These are phyloP conservation scores for Hymenotorrendiella dingleyae DNA, from an alignment of 2,329 filamentous ascomycete genomes.

Conservation along the genomic window DNA sequence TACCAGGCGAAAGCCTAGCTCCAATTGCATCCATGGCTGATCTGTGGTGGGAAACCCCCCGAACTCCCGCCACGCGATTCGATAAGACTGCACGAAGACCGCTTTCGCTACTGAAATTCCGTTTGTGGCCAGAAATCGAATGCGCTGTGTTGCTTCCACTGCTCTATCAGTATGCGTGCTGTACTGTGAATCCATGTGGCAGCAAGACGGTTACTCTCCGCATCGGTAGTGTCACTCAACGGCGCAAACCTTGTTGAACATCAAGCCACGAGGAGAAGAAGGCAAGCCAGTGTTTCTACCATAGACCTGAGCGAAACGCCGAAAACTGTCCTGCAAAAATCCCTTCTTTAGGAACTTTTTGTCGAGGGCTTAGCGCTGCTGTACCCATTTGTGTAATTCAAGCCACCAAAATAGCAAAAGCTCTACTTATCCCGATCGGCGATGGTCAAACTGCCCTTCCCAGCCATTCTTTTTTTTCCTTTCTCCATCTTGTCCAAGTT, in stretches of 20 bases:
- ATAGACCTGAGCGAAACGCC: background rate
- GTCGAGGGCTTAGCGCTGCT: background rate
- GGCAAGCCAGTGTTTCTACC: conserved; percentile 3
- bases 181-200: conserved; percentile 1
- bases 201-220: background rate
- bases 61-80: too few species aligned
- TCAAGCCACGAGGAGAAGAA: conserved; percentile 3
- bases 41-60: background rate
- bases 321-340: background rate
- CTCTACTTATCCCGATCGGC: too few species aligned
- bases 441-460: background rate
- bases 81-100: too few species aligned
- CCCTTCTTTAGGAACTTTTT: background rate
- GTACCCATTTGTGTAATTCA: too few species aligned
- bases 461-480: too few species aligned
- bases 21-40: background rate
- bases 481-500: background rate
- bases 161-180: background rate
- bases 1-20: background rate
- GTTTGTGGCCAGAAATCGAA: too few species aligned
- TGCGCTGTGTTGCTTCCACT: too few species aligned
- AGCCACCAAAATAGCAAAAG: too few species aligned
- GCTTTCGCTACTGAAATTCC: too few species aligned
- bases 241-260: conserved; percentile 4
- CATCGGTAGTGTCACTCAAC: conserved; percentile 6